Evolutionary conservation across 352 stramenopile species (phyloP).

Genomic region (Phytophthora boehmeriae): DNA sequence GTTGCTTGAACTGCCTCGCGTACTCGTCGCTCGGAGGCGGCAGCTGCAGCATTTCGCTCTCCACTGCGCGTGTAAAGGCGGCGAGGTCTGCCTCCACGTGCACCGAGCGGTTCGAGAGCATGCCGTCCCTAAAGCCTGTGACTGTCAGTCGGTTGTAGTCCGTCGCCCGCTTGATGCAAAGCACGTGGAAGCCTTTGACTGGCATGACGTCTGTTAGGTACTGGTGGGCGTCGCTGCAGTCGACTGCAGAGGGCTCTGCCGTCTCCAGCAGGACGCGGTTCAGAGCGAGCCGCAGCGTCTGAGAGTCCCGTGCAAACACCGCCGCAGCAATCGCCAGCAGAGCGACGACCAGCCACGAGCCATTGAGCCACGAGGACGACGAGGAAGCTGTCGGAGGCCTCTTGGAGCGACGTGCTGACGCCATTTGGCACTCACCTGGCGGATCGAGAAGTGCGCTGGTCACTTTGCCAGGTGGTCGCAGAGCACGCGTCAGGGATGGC

Average conservation of each 20-base stretch:
- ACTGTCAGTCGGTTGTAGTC: slow-evolving; percentile 52
- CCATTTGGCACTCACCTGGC: no score
- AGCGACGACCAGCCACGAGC: slow-evolving; percentile 22
- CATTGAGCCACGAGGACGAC: slow-evolving; percentile 6
- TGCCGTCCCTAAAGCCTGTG: slow-evolving; percentile 69
- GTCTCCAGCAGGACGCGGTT: slow-evolving; percentile 9
- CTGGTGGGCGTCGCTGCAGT: slow-evolving; percentile 43
- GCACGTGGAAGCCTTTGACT: slow-evolving; percentile 76
- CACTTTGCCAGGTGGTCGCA: neutral
- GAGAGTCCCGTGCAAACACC: slow-evolving; percentile 18
- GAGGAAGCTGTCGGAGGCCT: neutral
- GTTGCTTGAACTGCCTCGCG: slow-evolving; percentile 65
- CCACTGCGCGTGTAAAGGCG: slow-evolving; percentile 39
- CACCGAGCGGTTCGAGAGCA: slow-evolving; percentile 26
- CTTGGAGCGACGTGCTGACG: neutral
- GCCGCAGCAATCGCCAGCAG: slow-evolving; percentile 26
- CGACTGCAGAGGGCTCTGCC: slow-evolving; percentile 24
- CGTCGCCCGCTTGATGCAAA: slow-evolving; percentile 58
- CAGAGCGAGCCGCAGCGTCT: slow-evolving; percentile 18
- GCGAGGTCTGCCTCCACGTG: slow-evolving; percentile 45
- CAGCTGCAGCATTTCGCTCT: slow-evolving; percentile 50
- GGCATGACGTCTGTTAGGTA: slow-evolving; percentile 62
- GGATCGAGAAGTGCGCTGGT: no score
- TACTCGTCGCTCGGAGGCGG: slow-evolving; percentile 24
- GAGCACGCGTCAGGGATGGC: neutral